Evolutionary conservation across 2,329 filamentous ascomycete genomes (phyloP).

Genomic region (Macrophomina tecta): DNA sequence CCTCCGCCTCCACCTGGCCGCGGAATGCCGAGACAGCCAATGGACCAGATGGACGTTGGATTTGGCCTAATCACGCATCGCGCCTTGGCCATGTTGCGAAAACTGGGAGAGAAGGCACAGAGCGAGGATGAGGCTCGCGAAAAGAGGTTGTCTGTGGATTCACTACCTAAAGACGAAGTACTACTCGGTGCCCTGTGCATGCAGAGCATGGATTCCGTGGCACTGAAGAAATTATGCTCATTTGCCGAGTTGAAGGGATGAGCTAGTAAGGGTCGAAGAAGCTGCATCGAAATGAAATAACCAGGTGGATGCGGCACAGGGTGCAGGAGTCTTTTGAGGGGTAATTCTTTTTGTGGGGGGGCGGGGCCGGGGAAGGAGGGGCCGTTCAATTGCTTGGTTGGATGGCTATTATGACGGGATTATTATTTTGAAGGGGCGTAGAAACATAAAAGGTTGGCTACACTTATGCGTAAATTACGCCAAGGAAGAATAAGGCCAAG

Average conservation of each 20-base stretch:
- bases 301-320: conserved; percentile 3
- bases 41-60: conserved; percentile 43
- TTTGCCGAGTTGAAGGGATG: conserved; percentile 44
- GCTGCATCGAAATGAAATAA: conserved; percentile 7
- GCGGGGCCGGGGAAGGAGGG: neutral
- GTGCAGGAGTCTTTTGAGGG: neutral
- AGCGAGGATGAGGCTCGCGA: conserved; percentile 39
- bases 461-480: neutral
- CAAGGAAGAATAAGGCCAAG: neutral
- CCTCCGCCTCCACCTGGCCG: conserved; percentile 13
- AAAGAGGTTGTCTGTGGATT: conserved; percentile 34
- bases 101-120: conserved; percentile 53
- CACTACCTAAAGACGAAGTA: conserved; percentile 52
- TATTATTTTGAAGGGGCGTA: neutral
- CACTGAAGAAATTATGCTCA: conserved; percentile 49
- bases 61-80: conserved; percentile 52
- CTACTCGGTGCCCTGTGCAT: conserved; percentile 55
- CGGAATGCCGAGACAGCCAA: conserved; percentile 35
- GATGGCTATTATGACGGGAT: conserved; percentile 6
- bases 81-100: conserved; percentile 54
- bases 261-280: neutral
- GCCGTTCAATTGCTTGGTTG: neutral
- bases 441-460: neutral
- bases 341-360: neutral
- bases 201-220: conserved; percentile 50